Base-by-base conservation (phyloP, 2,329 filamentous ascomycete species). In the Stagonosporopsis vannaccii region DNA sequence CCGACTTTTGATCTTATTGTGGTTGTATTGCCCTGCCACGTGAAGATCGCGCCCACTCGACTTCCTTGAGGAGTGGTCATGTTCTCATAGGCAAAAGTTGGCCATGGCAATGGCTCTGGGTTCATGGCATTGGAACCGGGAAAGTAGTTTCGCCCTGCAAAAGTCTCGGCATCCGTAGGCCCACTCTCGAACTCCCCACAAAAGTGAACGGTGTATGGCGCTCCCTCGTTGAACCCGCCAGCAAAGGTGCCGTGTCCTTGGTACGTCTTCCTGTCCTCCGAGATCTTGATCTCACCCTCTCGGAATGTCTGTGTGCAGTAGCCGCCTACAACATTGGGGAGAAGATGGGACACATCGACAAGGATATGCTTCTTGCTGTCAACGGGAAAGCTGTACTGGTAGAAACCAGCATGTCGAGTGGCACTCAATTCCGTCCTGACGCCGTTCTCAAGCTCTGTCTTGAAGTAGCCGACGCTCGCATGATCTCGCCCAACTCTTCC, bases 391-490 rank as follows among this genome's bases (percentile, higher is more conserved):
- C 74, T 79, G 62, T 90, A 90, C 54, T 83, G 79, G 65, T 85
- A 84, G n/a, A 89, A 73, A 1, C 85, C 86, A 0, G 84, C 82
- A 59, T 83, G 85, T 3, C 77, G 71, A 0, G 84, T 80, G 1
- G 84, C 87, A 7, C 80, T 80, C 56, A 90, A 66, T 66, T 89
- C 83, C 2, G 87, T 80, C 0, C 75, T 75, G 2, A 89, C 81
- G 4, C 82, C 84, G 22, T 84, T 84, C 17, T 77, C 79, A 6
- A 88, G 78, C 8, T 75, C 76, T 0, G 86, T 83, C 60, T 79
- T 81, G 72, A 88, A 90, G 63, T 86, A 85, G 0, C 88, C 87
- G 4, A 90, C 82, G 32, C 81, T 80, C 1, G 83, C 82, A 51
- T 55, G 61, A 45, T 79, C 76, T 8, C 73, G 62, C 1, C 69